Conservation (phyloP, 78 protist genomes). For the Dictyostelium brefeldianum region DNA sequence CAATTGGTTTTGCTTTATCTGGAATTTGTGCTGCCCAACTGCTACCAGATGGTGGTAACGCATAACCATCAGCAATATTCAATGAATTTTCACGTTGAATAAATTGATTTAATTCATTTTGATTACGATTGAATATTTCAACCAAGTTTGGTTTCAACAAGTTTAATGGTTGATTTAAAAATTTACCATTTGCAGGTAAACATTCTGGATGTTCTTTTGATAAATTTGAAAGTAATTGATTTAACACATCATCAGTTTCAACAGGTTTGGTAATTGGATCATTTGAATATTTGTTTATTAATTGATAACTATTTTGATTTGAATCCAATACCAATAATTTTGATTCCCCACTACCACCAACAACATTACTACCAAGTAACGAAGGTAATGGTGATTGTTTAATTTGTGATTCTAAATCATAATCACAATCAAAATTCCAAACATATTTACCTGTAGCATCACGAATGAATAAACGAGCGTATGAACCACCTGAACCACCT, state of each 20-base stretch:
- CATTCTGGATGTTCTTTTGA: constrained; percentile 45
- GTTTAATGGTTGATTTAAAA: constrained; percentile 33
- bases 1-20: neutral
- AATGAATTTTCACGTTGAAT: constrained; percentile 17
- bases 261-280: neutral
- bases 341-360: no score
- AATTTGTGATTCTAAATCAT: constrained; percentile 10
- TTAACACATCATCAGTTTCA: constrained; percentile 45
- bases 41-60: constrained; percentile 7
- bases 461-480: constrained; percentile 66
- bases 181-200: constrained; percentile 11
- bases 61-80: neutral
- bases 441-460: constrained; percentile 80
- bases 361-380: neutral
- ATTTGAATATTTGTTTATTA: constrained; percentile 20
- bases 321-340: neutral
- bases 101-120: constrained; percentile 19
- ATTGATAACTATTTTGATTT: constrained; percentile 16
- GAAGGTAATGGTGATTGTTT: neutral
- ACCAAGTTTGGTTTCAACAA: constrained; percentile 3
- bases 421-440: constrained; percentile 64
- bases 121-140: constrained; percentile 23
- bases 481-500: neutral
- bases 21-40: constrained; percentile 27
- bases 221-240: neutral